These are phyloP conservation scores for Syzygium aromaticum DNA, from an alignment of 345 rosid species.

Conservation along the genomic window DNA sequence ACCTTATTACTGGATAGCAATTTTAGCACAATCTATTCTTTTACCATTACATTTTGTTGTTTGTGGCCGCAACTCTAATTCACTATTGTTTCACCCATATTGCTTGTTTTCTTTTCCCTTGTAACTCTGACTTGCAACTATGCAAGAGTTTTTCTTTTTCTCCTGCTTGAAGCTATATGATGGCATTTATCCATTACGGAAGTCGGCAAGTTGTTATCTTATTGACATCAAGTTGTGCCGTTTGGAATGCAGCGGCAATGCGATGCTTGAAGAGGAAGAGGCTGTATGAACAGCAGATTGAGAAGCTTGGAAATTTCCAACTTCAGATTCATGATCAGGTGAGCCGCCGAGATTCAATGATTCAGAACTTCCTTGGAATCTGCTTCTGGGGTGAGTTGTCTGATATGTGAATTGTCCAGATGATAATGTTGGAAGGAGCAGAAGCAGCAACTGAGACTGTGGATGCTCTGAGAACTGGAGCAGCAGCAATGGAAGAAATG, in stretches of 20 bases:
- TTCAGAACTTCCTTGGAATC: background rate
- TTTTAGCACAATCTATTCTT: no score
- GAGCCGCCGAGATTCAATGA: background rate
- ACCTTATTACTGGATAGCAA: no score
- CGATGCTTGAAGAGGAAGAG: constrained; percentile 92
- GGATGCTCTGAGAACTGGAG: constrained; percentile 93
- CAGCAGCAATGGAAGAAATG: constrained; percentile 95
- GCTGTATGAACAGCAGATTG: constrained; percentile 80
- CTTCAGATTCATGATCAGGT: constrained; percentile 89
- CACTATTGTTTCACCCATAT: no score
- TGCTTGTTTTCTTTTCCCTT: no score
- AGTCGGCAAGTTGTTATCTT: background rate
- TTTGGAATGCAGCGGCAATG: constrained; percentile 65
- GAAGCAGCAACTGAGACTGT: constrained; percentile 91
- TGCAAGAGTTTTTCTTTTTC: no score
- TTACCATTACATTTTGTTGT: no score
- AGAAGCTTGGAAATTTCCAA: constrained; percentile 85
- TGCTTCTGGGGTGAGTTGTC: background rate
- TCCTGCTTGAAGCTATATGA: no score
- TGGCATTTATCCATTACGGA: background rate
- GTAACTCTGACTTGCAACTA: no score
- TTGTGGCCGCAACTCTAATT: no score
- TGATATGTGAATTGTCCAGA: constrained; percentile 24
- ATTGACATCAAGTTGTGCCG: background rate
- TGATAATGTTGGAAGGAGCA: constrained; percentile 91